These are phyloP conservation scores for Thuidium tamariscinum DNA, from an alignment of 225 moss, liverwort and hornwort species.

Conservation along the genomic window DNA sequence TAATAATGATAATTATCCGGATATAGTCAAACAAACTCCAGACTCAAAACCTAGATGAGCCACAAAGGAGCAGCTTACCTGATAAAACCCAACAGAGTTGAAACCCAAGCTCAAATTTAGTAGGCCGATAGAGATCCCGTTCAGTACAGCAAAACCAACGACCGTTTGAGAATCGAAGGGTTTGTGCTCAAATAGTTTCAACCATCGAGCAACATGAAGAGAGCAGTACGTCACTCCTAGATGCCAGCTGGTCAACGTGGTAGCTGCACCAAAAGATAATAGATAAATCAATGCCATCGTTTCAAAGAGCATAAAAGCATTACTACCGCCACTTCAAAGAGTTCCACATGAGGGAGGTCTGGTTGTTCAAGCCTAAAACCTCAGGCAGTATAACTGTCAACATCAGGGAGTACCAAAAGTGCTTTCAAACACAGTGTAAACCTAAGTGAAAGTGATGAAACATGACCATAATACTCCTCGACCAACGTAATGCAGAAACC, in stretches of 20 bases:
- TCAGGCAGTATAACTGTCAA: neutral
- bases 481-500: neutral
- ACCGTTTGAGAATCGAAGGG: slow-evolving; percentile 48
- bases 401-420: neutral
- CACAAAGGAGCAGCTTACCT: slow-evolving; percentile 27
- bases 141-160: slow-evolving; percentile 47
- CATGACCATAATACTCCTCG: neutral
- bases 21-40: neutral
- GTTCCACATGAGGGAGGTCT: neutral
- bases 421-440: neutral
- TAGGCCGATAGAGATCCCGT: slow-evolving; percentile 76
- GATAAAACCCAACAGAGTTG: slow-evolving; percentile 98
- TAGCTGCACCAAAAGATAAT: slow-evolving; percentile 32
- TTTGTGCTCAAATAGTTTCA: slow-evolving; percentile 58
- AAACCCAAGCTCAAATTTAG: slow-evolving; percentile 95
- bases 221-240: slow-evolving; percentile 49
- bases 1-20: neutral
- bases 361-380: neutral
- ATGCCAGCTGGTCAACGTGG: slow-evolving; percentile 66
- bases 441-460: neutral
- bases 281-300: neutral
- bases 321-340: neutral
- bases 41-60: neutral
- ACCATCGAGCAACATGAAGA: slow-evolving; percentile 41
- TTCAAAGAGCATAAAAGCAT: neutral